Conservation (phyloP, 192 early-diverging fungal genomes). For the Coemansia erecta region DNA sequence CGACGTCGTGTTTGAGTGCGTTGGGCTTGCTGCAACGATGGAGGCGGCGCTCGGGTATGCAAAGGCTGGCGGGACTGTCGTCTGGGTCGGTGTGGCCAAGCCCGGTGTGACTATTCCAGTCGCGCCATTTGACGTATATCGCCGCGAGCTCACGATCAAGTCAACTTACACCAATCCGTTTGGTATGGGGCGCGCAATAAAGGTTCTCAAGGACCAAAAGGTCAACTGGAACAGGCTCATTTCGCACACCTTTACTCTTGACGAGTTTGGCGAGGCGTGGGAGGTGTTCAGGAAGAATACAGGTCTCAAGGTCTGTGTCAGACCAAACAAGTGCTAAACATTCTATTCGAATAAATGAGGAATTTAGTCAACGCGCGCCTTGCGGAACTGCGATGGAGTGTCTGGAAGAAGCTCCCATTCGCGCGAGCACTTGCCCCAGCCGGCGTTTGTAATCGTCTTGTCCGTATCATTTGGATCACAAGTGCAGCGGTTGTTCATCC, state of each 20-base stretch:
- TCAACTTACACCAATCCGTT: conserved; percentile 56
- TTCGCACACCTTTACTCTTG: conserved; percentile 45
- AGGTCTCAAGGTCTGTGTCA: conserved; percentile 55
- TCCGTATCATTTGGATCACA: conserved; percentile 41
- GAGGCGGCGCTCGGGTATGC: conserved; percentile 37
- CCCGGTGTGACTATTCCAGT: conserved; percentile 41
- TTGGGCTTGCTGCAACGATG: conserved; percentile 50
- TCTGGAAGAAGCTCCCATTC: conserved; percentile 43
- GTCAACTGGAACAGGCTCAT: conserved; percentile 47
- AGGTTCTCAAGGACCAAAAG: conserved; percentile 40
- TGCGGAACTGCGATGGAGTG: conserved; percentile 28
- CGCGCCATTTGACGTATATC: conserved; percentile 54
- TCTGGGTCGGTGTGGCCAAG: conserved; percentile 57
- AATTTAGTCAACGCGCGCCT: conserved; percentile 11
- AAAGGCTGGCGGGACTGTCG: conserved; percentile 48
- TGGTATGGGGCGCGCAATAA: conserved; percentile 55
- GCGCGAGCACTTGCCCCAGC: conserved; percentile 52
- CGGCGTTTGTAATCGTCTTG: conserved; percentile 39
- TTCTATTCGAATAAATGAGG: background rate
- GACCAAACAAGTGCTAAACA: conserved; percentile 16
- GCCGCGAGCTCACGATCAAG: conserved; percentile 54
- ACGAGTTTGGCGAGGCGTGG: conserved; percentile 55
- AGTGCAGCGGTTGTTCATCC: conserved; percentile 40
- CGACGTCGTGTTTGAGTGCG: conserved; percentile 57
- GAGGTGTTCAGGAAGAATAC: conserved; percentile 31